These are phyloP conservation scores for Colletotrichum aenigma DNA, from an alignment of 2,329 filamentous ascomycete genomes.

Conservation along the genomic window DNA sequence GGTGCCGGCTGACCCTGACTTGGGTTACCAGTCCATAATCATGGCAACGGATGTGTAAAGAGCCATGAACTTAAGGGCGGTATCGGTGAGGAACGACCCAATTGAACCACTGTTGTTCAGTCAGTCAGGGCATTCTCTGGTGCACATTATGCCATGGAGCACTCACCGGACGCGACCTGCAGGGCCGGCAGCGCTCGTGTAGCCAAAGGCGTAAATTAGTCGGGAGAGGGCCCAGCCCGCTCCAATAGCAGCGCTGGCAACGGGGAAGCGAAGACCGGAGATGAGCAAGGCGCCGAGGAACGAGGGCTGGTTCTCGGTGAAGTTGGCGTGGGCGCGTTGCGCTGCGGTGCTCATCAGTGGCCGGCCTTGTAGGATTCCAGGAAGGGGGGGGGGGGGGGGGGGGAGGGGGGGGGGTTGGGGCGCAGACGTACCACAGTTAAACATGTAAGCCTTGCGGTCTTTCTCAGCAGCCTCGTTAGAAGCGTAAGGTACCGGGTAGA, in stretches of 20 bases:
- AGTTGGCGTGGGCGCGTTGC: slow-evolving; percentile 68
- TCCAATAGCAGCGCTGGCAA: slow-evolving; percentile 53
- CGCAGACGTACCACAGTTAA: slow-evolving; percentile 63
- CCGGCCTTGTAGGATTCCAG: not conserved
- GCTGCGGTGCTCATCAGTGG: slow-evolving; percentile 35
- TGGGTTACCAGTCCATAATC: slow-evolving; percentile 33
- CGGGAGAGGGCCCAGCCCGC: slow-evolving; percentile 57
- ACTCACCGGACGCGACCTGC: slow-evolving; percentile 46
- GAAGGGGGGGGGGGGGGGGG: not conserved
- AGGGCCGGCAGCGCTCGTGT: slow-evolving; percentile 51
- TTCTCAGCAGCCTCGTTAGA: slow-evolving; percentile 56
- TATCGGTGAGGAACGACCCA: slow-evolving; percentile 37
- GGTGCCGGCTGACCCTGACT: not conserved
- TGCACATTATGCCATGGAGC: not conserved
- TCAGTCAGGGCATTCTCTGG: not conserved
- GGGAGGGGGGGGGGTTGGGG: too few species aligned
- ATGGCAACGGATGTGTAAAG: slow-evolving; percentile 45
- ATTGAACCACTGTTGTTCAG: slow-evolving; percentile 36
- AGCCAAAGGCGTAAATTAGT: slow-evolving; percentile 60
- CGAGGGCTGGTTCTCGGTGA: slow-evolving; percentile 62
- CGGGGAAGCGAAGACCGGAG: slow-evolving; percentile 59
- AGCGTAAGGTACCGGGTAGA: slow-evolving; percentile 64
- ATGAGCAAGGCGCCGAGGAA: slow-evolving; percentile 59
- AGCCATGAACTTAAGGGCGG: slow-evolving; percentile 45
- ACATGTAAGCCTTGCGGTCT: slow-evolving; percentile 57